Percentiles rank a stretch among this genome's conserved stretches.
phyloP scores from a whole-genome alignment of 257 asterid genomes.

The Cynanchum wilfordii region DNA sequence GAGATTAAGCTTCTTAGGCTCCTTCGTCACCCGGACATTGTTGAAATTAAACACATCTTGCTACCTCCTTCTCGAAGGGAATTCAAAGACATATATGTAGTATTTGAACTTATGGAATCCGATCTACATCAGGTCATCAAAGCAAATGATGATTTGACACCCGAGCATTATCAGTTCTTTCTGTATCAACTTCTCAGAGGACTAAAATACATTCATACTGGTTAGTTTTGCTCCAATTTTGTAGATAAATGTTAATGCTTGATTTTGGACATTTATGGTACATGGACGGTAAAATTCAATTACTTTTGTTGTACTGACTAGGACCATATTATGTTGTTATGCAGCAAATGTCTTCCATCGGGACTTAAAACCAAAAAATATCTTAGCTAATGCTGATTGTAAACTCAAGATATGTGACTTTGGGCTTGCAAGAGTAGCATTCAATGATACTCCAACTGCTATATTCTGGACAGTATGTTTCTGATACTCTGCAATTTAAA shows the following conservation, averaged over 20 bases:
- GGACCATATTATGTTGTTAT: slow-evolving; percentile 12
- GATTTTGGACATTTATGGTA: neutral
- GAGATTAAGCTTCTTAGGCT: slow-evolving; percentile 96
- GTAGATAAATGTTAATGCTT: neutral
- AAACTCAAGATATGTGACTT: slow-evolving; percentile 84
- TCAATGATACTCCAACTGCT: slow-evolving; percentile 87
- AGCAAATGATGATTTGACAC: slow-evolving; percentile 86
- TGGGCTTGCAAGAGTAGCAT: slow-evolving; percentile 91
- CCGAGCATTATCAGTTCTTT: slow-evolving; percentile 83
- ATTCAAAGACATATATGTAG: slow-evolving; percentile 90
- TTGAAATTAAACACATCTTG: slow-evolving; percentile 89
- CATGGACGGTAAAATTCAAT: neutral
- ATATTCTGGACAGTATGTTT: slow-evolving; percentile 84
- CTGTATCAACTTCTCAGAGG: slow-evolving; percentile 91
- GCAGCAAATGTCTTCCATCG: slow-evolving; percentile 90
- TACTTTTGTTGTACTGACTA: slow-evolving; percentile 9
- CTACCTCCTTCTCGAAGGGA: slow-evolving; percentile 94
- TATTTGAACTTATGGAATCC: slow-evolving; percentile 91
- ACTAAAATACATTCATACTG: slow-evolving; percentile 84
- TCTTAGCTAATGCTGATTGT: slow-evolving; percentile 89
- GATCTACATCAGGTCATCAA: slow-evolving; percentile 95
- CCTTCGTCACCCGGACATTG: slow-evolving; percentile 95
- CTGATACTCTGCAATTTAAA: neutral
- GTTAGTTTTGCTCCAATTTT: slow-evolving; percentile 26
- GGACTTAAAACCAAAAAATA: slow-evolving; percentile 81